Base-by-base conservation (phyloP, 2,329 filamentous ascomycete genomes). In the Neophaeococcomyces aloes region DNA sequence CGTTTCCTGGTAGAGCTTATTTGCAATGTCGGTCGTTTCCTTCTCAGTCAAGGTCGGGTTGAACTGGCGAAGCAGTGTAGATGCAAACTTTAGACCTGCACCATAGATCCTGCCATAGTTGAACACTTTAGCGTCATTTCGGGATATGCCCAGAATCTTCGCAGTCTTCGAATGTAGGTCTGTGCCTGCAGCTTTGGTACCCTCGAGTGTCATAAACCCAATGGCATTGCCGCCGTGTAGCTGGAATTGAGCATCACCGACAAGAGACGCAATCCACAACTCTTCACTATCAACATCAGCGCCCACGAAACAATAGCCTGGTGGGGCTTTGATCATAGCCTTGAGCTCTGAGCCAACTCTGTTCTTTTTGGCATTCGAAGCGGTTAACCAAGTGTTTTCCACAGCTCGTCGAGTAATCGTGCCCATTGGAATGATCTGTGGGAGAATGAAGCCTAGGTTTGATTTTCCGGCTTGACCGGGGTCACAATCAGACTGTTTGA, bases 21-120 rank as follows among this genome's bases (percentile, higher is more conserved):
- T 74, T 0, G 91, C 88, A 17, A 82, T 86, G 17, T 78, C 70
- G 17, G 75, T 69, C 0, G 91, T 94, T 62, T 95, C 73, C 23
- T 74, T 69, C 55, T 96, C 91, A 0, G 82, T 82, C 27, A 98
- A 68, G 15, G 67, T 72, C 1, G 89, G 87, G 56, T 96, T 95
- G 68, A 98, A 98, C 58, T 96, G 91, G 6, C 88, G 78, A 2
- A 98, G 74, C 2, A 98, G 70, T 7, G 86, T 93, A 2, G 83
- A 80, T 0, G 91, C 91, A 59, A 98, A 98, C 55, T 87, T 94
- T 39, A 96, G 68, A 0, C 91, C 93, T 3, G 91, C 93, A n/a
- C 91, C 93, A 58, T 98, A 98, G 38, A 98, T 98, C 31, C 93
- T 85, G 6, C 93, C 93, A 56, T 98, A 98, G 61, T 98, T 98